Conservation (phyloP, 768 basidiomycete species). For the Gloeostereum incarnatum region DNA sequence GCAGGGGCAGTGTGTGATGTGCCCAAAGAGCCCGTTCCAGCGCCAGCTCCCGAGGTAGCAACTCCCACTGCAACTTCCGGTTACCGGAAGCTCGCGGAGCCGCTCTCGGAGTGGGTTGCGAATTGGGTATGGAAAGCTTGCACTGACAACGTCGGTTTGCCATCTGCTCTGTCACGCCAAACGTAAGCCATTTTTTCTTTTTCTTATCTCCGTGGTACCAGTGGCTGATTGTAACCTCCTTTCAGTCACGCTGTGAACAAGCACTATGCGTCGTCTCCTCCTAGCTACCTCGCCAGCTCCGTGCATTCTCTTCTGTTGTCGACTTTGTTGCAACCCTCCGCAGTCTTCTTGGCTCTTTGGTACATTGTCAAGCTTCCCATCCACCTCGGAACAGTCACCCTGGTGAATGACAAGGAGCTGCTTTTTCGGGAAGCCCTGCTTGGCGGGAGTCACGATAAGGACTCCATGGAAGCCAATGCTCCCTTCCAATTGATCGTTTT, state of each 20-base stretch:
- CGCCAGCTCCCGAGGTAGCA: slow-evolving; percentile 31
- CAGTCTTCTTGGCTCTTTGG: slow-evolving; percentile 71
- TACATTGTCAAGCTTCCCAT: slow-evolving; percentile 74
- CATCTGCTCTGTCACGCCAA: slow-evolving; percentile 39
- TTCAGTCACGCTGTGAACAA: slow-evolving; percentile 21
- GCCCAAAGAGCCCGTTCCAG: slow-evolving; percentile 20
- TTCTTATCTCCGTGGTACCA: slow-evolving; percentile 4
- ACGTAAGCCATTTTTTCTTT: slow-evolving; percentile 33
- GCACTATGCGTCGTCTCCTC: slow-evolving; percentile 36
- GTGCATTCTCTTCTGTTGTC: slow-evolving; percentile 70
- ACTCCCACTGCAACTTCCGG: slow-evolving; percentile 41
- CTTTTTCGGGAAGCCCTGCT: slow-evolving; percentile 59
- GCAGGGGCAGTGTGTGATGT: slow-evolving; percentile 15
- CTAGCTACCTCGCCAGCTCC: slow-evolving; percentile 44
- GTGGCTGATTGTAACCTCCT: slow-evolving; percentile 8
- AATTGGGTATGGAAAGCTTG: slow-evolving; percentile 78
- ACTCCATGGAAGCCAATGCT: slow-evolving; percentile 45
- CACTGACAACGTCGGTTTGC: slow-evolving; percentile 59
- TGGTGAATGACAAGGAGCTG: slow-evolving; percentile 51
- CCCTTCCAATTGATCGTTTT: slow-evolving; percentile 70
- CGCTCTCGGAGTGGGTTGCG: slow-evolving; percentile 72
- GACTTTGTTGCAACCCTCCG: slow-evolving; percentile 75
- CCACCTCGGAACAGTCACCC: slow-evolving; percentile 43
- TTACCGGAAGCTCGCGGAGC: slow-evolving; percentile 70
- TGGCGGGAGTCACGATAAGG: slow-evolving; percentile 40